phyloP scores from a whole-genome alignment of 371 early-diverging fungal genomes.

The Apophysomyces ossiformis region DNA sequence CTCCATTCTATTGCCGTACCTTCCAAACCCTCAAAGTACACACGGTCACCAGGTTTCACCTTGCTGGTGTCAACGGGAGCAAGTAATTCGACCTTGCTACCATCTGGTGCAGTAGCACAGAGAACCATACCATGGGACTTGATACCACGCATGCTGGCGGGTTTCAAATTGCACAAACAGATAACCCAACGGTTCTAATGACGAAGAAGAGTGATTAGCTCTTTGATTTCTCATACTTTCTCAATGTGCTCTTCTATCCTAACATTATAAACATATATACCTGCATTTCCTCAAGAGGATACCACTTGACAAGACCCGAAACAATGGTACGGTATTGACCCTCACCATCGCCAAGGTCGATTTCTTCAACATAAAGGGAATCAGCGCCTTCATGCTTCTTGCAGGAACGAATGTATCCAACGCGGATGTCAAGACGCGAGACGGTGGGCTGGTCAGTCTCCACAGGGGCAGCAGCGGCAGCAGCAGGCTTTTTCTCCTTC shows the following conservation, averaged over 20 bases:
- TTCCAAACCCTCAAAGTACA: conserved; percentile 90
- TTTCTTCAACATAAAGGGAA: conserved; percentile 92
- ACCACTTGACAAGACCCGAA: conserved; percentile 91
- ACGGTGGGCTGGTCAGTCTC: conserved; percentile 63
- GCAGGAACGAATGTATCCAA: conserved; percentile 85
- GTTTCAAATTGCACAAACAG: conserved; percentile 84
- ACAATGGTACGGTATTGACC: conserved; percentile 87
- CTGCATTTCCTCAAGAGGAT: conserved; percentile 88
- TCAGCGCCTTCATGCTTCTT: conserved; percentile 94
- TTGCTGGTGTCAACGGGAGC: conserved; percentile 83
- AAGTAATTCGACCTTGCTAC: conserved; percentile 89
- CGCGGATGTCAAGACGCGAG: conserved; percentile 92
- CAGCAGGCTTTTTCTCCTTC: conserved; percentile 29
- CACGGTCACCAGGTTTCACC: conserved; percentile 86
- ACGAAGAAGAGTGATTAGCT: background rate
- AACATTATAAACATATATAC: conserved; percentile 15
- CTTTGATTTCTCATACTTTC: too few relatives aligned
- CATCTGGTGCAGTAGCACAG: conserved; percentile 85
- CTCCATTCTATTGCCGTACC: conserved; percentile 27
- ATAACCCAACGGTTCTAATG: conserved; percentile 47
- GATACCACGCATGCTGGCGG: conserved; percentile 94
- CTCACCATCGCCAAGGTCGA: conserved; percentile 86
- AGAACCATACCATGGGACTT: conserved; percentile 96
- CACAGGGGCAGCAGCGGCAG: conserved; percentile 37
- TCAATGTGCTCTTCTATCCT: background rate